These are phyloP conservation scores for Paraphoma chrysanthemicola DNA, from an alignment of 2,329 filamentous ascomycete genomes.

Conservation along the genomic window DNA sequence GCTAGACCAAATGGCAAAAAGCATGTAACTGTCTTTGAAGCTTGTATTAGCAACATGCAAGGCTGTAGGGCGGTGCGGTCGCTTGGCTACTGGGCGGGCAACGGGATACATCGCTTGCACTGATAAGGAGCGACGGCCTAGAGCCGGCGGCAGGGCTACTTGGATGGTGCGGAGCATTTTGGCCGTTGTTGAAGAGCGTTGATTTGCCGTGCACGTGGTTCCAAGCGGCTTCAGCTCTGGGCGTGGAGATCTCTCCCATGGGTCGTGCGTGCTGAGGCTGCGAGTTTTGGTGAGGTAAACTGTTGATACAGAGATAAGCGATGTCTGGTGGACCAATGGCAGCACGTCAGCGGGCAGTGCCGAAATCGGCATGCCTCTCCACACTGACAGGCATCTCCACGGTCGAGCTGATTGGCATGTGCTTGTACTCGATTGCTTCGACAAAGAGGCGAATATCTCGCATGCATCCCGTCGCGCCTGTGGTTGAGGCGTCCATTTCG, in stretches of 20 bases:
- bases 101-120: slow-evolving; percentile 19
- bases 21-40: slow-evolving; percentile 8
- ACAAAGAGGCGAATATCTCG: slow-evolving; percentile 10
- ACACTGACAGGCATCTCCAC: slow-evolving; percentile 13
- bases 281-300: slow-evolving; percentile 34
- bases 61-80: slow-evolving; percentile 1
- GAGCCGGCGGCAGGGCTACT: slow-evolving; percentile 12
- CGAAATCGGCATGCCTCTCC: slow-evolving; percentile 16
- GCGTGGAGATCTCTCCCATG: slow-evolving; percentile 18
- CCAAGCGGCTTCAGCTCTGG: slow-evolving; percentile 8
- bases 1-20: slow-evolving; percentile 11
- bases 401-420: slow-evolving; percentile 6
- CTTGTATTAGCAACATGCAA: slow-evolving; percentile 13
- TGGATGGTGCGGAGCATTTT: slow-evolving; percentile 11
- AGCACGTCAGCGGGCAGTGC: neutral
- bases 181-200: slow-evolving; percentile 1
- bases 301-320: slow-evolving; percentile 27
- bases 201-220: slow-evolving; percentile 17
- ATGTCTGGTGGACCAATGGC: slow-evolving; percentile 16
- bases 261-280: slow-evolving; percentile 14
- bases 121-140: slow-evolving; percentile 24
- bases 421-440: slow-evolving; percentile 20
- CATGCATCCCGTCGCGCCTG: neutral
- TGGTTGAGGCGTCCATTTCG: neutral
- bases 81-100: slow-evolving; percentile 12